Base-by-base conservation (phyloP, 2,329 filamentous ascomycete species). In the Zopfia rhizophila region DNA sequence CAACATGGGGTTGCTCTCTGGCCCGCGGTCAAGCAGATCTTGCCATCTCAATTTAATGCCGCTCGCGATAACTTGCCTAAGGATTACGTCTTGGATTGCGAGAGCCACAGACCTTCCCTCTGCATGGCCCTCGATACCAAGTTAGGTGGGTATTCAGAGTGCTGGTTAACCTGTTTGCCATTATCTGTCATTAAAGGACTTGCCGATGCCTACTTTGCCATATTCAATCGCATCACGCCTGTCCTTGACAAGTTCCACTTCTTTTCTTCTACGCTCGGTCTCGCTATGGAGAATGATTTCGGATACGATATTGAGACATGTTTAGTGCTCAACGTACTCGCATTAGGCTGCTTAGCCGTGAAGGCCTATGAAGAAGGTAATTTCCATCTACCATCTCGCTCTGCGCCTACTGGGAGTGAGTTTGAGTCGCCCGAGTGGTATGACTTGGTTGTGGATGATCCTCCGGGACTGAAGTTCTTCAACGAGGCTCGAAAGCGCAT, bases 121-220 rank as follows among this genome's bases (percentile, higher is more conserved):
- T 69, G 76, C 63, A 73, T 67, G 61, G 63, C 51, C 60, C 68
- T 56, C 22, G 45, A 61, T 25, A 64, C 68, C 3, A 73, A 70
- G 16, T 63, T 69, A 10, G 53, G 69, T 7, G 68, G 70, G 11
- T 63, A 59, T 24, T 53, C 63, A 11, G 64, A 65, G 1, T 57
- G 55, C 18, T 81, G 78, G 78, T 58, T 82, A 23, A 73, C 78
- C 32, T 64, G 66, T 3, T 68, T 82, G 3, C 76, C 77, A 7
- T 59, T 81, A 22, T 72, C 76, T 0, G 72, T 78, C 28, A 72
- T 82, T 41, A 79, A 78, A 49, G 77, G 77, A 0, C 68, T 82
- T n/a, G 74, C 77, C 7, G 77, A 81, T 62, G 76, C 76, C 0
- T 82, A 80, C 48, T 82, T 82, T 56, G 69, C 75, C n/a, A 78